A percentile compares a stretch with the other conserved stretches of the same genome.
Evolutionary conservation across 352 stramenopile species (phyloP).

Genomic region (Phytophthora idaei): DNA sequence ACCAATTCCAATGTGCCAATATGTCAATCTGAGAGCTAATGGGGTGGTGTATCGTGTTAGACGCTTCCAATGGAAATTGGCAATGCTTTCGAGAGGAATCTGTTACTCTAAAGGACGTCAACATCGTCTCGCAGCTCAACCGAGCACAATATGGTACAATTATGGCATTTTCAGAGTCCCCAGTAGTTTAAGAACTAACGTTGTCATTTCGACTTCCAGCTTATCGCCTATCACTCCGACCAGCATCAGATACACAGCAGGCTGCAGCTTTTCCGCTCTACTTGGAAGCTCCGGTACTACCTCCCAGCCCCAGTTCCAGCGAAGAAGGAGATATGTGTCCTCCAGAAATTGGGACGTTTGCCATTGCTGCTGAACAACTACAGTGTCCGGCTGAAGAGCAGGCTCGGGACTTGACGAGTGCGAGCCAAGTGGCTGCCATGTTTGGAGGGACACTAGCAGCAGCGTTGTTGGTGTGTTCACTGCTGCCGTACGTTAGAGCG

Average conservation of each 20-base stretch:
- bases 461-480: conserved; percentile 34
- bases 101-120: conserved; percentile 18
- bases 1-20: conserved; percentile 1
- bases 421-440: conserved; percentile 27
- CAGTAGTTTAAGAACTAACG: background rate
- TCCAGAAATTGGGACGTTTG: conserved; percentile 27
- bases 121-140: conserved; percentile 31
- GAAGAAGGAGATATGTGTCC: conserved; percentile 25
- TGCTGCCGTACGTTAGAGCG: conserved; percentile 32
- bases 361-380: conserved; percentile 19
- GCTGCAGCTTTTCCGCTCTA: conserved; percentile 26
- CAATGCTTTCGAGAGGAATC: conserved; percentile 19
- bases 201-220: conserved; percentile 3
- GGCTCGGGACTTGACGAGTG: conserved; percentile 13
- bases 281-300: conserved; percentile 16
- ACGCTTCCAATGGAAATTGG: conserved; percentile 18
- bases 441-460: conserved; percentile 34
- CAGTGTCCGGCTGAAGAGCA: conserved; percentile 15
- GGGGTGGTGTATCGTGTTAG: conserved; percentile 7
- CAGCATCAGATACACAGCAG: conserved; percentile 10
- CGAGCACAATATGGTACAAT: conserved; percentile 24
- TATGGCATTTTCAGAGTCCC: background rate
- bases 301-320: conserved; percentile 10
- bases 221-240: conserved; percentile 31
- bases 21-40: background rate